phyloP scores from a whole-genome alignment of 1,139 yeast genomes.

The Hyphopichia khmerensis region DNA sequence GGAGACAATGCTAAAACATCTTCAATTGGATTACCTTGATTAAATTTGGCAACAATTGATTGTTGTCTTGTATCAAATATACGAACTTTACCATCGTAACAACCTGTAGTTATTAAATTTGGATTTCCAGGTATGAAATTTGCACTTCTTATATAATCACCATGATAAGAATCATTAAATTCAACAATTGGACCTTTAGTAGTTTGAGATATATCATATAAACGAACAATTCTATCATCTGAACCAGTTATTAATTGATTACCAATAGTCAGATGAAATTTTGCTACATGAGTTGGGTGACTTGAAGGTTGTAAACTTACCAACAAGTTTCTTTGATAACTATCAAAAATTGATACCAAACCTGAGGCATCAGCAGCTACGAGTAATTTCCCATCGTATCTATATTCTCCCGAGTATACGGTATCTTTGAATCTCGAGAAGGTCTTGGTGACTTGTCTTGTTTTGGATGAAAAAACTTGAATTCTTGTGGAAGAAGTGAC shows the following conservation, averaged over 20 bases:
- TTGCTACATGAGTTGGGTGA: slow-evolving; percentile 93
- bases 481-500: slow-evolving; percentile 90
- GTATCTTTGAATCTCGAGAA: slow-evolving; percentile 90
- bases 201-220: slow-evolving; percentile 86
- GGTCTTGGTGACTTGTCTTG: slow-evolving; percentile 86
- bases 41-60: slow-evolving; percentile 32
- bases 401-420: slow-evolving; percentile 80
- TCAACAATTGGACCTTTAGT: slow-evolving; percentile 60
- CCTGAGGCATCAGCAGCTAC: slow-evolving; percentile 93
- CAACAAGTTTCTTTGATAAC: slow-evolving; percentile 69
- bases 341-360: slow-evolving; percentile 77
- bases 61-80: slow-evolving; percentile 83
- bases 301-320: slow-evolving; percentile 79
- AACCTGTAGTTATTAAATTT: slow-evolving; percentile 84
- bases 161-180: slow-evolving; percentile 65
- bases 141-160: slow-evolving; percentile 86
- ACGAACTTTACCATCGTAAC: slow-evolving; percentile 86
- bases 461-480: slow-evolving; percentile 87
- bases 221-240: slow-evolving; percentile 82
- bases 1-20: slow-evolving; percentile 79
- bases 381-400: slow-evolving; percentile 77
- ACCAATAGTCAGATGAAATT: slow-evolving; percentile 74
- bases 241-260: slow-evolving; percentile 83
- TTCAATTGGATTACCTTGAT: slow-evolving; percentile 74
- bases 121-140: slow-evolving; percentile 72